A percentile compares a stretch with the other conserved stretches of the same genome.
Evolutionary conservation across 2,329 filamentous ascomycete species (phyloP).

Genomic region (Trichoderma afroharzianum): DNA sequence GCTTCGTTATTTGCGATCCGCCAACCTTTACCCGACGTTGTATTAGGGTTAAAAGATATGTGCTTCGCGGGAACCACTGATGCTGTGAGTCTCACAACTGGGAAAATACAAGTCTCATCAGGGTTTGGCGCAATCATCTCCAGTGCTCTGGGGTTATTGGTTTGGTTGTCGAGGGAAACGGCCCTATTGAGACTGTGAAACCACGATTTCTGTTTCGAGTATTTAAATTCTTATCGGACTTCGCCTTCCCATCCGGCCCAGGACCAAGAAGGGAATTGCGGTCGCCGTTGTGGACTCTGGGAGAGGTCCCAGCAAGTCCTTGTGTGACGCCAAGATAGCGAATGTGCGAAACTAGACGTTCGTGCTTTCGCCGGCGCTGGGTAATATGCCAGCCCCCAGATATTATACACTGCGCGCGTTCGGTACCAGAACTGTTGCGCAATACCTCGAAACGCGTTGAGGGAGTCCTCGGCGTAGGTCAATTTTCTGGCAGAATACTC

Average conservation of each 20-base stretch:
- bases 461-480: neutral
- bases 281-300: neutral
- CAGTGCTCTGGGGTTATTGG: neutral
- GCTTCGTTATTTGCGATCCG: neutral
- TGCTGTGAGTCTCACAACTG: neutral
- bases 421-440: neutral
- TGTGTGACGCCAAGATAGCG: neutral
- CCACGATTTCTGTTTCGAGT: neutral
- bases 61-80: neutral
- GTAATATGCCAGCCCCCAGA: neutral
- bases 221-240: neutral
- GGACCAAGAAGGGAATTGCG: neutral
- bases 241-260: neutral
- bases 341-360: neutral
- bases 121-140: neutral
- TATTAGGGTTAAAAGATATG: neutral
- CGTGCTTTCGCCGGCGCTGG: neutral
- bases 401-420: neutral
- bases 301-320: neutral
- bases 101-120: neutral
- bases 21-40: neutral
- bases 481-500: neutral
- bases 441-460: neutral
- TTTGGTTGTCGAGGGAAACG: neutral
- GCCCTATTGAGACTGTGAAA: rapidly evolving